These are phyloP conservation scores for Candida broadrunensis DNA, from an alignment of 805 yeast species.

Conservation along the genomic window DNA sequence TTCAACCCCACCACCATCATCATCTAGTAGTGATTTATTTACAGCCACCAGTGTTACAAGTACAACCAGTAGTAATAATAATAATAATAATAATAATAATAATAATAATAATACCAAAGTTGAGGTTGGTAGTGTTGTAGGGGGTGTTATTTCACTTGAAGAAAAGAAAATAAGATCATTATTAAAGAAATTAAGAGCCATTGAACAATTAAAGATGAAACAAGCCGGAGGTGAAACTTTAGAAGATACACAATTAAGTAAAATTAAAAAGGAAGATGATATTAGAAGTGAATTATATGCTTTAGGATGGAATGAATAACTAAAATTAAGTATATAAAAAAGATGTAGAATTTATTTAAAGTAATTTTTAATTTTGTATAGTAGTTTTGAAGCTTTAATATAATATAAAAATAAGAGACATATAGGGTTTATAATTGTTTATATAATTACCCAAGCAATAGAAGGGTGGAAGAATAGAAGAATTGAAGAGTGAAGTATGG, in stretches of 20 bases:
- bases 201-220: slow-evolving; percentile 82
- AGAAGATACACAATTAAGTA: slow-evolving; percentile 90
- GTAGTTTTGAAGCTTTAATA: too few relatives aligned
- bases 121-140: slow-evolving; percentile 44
- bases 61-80: slow-evolving; percentile 24
- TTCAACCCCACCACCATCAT: slow-evolving; percentile 3
- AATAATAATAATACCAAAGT: too few relatives aligned
- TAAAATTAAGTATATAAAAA: too few relatives aligned
- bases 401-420: too few relatives aligned
- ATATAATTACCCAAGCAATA: too few relatives aligned
- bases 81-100: too few relatives aligned
- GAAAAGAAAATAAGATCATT: slow-evolving; percentile 90
- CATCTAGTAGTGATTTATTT: slow-evolving; percentile 3
- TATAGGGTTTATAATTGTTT: too few relatives aligned
- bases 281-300: slow-evolving; percentile 70
- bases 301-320: slow-evolving; percentile 63
- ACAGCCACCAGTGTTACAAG: slow-evolving; percentile 3
- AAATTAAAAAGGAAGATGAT: slow-evolving; percentile 81
- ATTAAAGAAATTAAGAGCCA: slow-evolving; percentile 93
- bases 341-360: too few relatives aligned
- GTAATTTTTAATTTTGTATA: neutral
- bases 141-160: slow-evolving; percentile 70
- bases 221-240: slow-evolving; percentile 79
- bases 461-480: too few relatives aligned
- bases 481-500: too few relatives aligned